These are phyloP conservation scores for Ceratocystis cubensis DNA, from an alignment of 2,329 filamentous ascomycete genomes.

Conservation along the genomic window DNA sequence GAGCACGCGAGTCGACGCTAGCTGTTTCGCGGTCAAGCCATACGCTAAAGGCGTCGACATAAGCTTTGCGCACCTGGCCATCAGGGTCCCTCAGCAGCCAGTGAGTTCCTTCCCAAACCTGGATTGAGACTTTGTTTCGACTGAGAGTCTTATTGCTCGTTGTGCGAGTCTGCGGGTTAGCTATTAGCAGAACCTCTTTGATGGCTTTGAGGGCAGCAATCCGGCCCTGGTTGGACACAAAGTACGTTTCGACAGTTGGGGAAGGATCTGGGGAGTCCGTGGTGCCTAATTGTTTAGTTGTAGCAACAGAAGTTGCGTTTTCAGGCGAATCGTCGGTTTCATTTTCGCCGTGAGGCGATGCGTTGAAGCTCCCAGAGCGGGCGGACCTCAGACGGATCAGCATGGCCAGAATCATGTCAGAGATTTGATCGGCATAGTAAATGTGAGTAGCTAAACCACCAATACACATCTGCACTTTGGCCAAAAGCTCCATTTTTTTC, in stretches of 20 bases:
- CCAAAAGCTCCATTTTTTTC: constrained; percentile 52
- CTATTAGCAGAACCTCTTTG: constrained; percentile 69
- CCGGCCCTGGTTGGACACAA: constrained; percentile 43
- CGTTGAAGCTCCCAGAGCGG: constrained; percentile 33
- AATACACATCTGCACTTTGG: constrained; percentile 66
- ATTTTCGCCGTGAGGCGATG: constrained; percentile 38
- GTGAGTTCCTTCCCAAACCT: constrained; percentile 92
- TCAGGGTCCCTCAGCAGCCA: constrained; percentile 78
- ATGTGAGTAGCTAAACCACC: constrained; percentile 87
- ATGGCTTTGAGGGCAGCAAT: constrained; percentile 62
- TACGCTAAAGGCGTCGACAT: constrained; percentile 67
- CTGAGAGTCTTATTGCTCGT: constrained; percentile 51
- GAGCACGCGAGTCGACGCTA: constrained; percentile 48
- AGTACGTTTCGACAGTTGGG: constrained; percentile 39
- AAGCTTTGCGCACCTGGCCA: constrained; percentile 67
- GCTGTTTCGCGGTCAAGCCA: constrained; percentile 79
- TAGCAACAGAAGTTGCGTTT: constrained; percentile 24
- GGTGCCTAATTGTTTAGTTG: constrained; percentile 21
- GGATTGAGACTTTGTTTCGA: constrained; percentile 61
- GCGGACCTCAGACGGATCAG: constrained; percentile 63
- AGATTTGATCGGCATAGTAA: constrained; percentile 92
- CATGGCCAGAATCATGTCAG: constrained; percentile 81
- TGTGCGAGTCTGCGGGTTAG: constrained; percentile 53
- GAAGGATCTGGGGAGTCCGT: constrained; percentile 33
- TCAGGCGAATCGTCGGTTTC: constrained; percentile 27